phyloP scores from a whole-genome alignment of 257 asterid species.

The Solanum microdontum region DNA sequence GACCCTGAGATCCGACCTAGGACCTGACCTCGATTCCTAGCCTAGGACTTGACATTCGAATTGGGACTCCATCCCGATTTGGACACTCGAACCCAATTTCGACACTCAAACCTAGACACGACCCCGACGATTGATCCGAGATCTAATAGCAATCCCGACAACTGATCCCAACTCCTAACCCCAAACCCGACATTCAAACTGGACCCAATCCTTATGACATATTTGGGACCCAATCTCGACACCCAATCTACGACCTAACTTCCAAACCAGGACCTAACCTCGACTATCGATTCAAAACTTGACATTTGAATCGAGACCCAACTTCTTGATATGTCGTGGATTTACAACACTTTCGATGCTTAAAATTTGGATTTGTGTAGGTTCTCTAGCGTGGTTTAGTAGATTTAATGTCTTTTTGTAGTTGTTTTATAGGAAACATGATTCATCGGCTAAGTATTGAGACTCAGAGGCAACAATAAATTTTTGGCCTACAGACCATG shows the following conservation, averaged over 20 bases:
- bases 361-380: background rate
- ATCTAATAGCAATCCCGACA: background rate
- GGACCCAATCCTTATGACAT: no score
- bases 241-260: background rate
- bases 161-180: background rate
- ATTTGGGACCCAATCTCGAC: background rate
- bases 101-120: background rate
- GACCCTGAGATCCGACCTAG: background rate
- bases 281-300: background rate
- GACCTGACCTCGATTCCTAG: background rate
- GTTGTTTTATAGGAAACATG: no score
- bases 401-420: background rate
- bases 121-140: background rate
- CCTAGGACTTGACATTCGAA: background rate
- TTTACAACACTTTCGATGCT: background rate
- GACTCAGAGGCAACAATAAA: background rate
- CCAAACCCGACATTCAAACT: background rate
- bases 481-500: background rate
- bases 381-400: background rate
- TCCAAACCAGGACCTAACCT: background rate
- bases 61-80: no score
- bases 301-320: background rate
- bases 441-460: no score
- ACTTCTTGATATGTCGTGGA: background rate
- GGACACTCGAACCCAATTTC: background rate